Evolutionary conservation across 1,139 yeast species (phyloP).

Genomic region (Blastobotrys serpentis): DNA sequence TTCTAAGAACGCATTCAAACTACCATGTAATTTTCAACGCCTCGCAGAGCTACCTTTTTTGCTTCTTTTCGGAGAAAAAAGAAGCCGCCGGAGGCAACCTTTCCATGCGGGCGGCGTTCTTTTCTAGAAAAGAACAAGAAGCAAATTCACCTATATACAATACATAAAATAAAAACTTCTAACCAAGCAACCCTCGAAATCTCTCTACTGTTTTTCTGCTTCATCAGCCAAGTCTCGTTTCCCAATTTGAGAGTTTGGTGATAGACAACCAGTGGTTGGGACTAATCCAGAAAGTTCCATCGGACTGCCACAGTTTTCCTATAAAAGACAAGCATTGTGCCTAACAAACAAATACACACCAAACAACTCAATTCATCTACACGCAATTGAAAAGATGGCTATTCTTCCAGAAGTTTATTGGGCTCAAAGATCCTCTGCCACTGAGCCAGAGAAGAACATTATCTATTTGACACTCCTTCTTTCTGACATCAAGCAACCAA

Average conservation of each 20-base stretch:
- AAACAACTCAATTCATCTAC: background rate
- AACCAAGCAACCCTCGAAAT: no score
- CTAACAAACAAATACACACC: background rate
- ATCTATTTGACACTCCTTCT: conserved; percentile 72
- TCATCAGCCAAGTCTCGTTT: no score
- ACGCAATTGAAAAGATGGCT: conserved; percentile 1
- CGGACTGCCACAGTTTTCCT: background rate
- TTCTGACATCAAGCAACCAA: conserved; percentile 64
- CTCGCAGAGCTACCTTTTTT: no score
- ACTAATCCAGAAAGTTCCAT: conserved; percentile 6
- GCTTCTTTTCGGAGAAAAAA: no score
- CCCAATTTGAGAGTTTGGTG: background rate
- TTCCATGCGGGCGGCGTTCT: no score
- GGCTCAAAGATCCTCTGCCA: conserved; percentile 91
- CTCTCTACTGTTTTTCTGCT: no score
- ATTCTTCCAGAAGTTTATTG: conserved; percentile 55
- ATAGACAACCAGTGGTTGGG: conserved; percentile 1
- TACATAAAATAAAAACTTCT: no score
- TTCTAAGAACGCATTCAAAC: no score
- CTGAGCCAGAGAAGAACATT: conserved; percentile 70
- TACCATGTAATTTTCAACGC: no score
- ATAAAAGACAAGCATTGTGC: background rate
- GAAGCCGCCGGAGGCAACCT: no score
- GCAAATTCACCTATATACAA: no score
- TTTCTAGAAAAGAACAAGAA: no score